phyloP scores from a whole-genome alignment of 805 yeast genomes.

The Suhomyces prunicola region DNA sequence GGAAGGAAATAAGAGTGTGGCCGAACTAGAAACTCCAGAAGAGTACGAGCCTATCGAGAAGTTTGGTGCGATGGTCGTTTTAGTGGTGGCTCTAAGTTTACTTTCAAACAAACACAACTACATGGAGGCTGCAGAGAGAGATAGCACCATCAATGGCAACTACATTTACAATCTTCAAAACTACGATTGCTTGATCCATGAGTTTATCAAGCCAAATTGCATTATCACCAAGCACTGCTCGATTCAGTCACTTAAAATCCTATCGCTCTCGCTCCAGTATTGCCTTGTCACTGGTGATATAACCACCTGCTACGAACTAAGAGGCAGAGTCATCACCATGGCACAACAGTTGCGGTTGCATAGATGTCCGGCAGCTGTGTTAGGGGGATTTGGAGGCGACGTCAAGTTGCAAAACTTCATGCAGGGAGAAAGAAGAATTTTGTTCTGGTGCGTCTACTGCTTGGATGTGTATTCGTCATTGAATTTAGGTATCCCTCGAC shows the following conservation, averaged over 20 bases:
- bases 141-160: conserved; percentile 13
- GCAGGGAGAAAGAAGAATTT: conserved; percentile 77
- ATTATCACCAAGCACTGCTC: conserved; percentile 55
- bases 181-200: conserved; percentile 60
- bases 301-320: conserved; percentile 66
- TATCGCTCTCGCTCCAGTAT: conserved; percentile 66
- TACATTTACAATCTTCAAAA: conserved; percentile 35
- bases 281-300: conserved; percentile 72
- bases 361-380: conserved; percentile 81
- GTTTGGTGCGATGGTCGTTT: conserved; percentile 53
- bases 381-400: conserved; percentile 24
- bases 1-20: conserved; percentile 24
- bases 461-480: conserved; percentile 74
- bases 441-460: conserved; percentile 81
- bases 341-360: conserved; percentile 82
- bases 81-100: conserved; percentile 47
- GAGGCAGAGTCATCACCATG: conserved; percentile 77
- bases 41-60: conserved; percentile 43
- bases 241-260: conserved; percentile 64
- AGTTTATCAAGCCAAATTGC: conserved; percentile 59
- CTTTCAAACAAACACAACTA: conserved; percentile 40
- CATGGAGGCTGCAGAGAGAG: conserved; percentile 9
- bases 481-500: conserved; percentile 77
- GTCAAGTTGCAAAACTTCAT: conserved; percentile 55
- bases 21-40: neutral